Evolutionary conservation across 2,329 filamentous ascomycete genomes (phyloP), one percentile per base, ranked within the genome.

Genomic region (Penicillium concentricum): DNA sequence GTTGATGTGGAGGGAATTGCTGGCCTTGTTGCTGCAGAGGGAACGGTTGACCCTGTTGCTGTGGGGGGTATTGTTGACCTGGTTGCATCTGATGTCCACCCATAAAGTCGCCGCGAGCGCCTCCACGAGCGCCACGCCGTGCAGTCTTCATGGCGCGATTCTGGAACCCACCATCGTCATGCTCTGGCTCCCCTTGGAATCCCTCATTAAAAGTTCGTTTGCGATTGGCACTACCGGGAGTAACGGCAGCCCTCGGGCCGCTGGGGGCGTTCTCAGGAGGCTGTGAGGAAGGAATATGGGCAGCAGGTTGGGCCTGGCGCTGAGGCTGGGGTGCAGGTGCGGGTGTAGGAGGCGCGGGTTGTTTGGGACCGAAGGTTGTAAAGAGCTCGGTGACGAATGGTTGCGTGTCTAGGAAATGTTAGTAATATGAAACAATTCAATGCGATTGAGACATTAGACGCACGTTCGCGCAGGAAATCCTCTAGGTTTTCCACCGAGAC

Each of bases 351-450:
- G 66, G 62, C 22, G 73, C 58, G 34, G 66, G 59, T 37, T 76
- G 74, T 58, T 80, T 82, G 16, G 73, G 75, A 48, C 75, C 75
- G 57, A 85, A 79, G 5, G 78, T 79, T 20, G 70, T 60, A 60
- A 86, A 81, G 42, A 85, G 75, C 54, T 85, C 81, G 57, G 84
- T 76, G 12, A 86, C 83, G 57, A 87, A 85, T 4, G 71, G 56
- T 3, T 70, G 68, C 0, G 82, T 81, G 60, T 82, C 81, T 83
- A 58, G 15, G 30, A 24, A 35, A 15, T 26, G 59, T 68, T 45
- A 71, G 58, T 34, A 30, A 48, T 46, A 39, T 53, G 45, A 54
- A 57, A 34, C 53, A 44, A 47, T 12, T 57, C 22, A 16, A 13
- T 22, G 30, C 32, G 22, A 34, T 15, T 43, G 4, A 57, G 73